Base-by-base conservation (phyloP, 108 stramenopile species). In the Discostella pseudostelligera region DNA sequence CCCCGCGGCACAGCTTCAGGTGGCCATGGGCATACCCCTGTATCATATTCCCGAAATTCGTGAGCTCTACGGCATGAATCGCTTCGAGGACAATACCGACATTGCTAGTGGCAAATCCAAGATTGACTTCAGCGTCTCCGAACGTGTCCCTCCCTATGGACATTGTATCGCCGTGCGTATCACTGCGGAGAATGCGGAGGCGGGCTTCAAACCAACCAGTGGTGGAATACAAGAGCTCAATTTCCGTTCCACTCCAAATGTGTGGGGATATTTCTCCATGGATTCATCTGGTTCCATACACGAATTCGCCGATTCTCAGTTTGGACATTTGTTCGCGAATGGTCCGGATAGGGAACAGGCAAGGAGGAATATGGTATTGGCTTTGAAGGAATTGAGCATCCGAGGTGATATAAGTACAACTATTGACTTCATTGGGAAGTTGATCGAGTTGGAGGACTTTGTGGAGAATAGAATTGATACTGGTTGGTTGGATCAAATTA, bases 241-340 rank as follows among this genome's bases (percentile, higher is more conserved):
- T 74, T 99, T 99, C 67, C 83, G 97, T 48, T 96, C 95, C 9
- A 97, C 96, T 46, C 96, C 96, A 11, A 95, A 96, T 76, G 99
- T 98, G 13, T 99, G 99, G 99, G 99, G 99, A 21, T 99, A 99
- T 84, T 99, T 99, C 69, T 87, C 85, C 46, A 97, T 99, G 83
- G 97, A 98, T 82, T 87, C 87, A 70, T 93, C 90, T 14, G 99
- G 99, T 5, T 86, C 94, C 45, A 95, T 99, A 37, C 99, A 99
- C 80, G 98, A 99, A 80, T 99, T 97, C 78, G 98, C 99, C 24
- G 99, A 99, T 70, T 98, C 97, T 5, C 99, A 99, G 73, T 98
- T 99, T 83, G 99, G 99, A 17, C 99, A 99, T 76, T 84, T 99
- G 67, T 99, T 99, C 81, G 97, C 97, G 58, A 84, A 63, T 62